Evolutionary conservation across 169 alveolate genomes (phyloP).

Genomic region (Plasmodium adleri): DNA sequence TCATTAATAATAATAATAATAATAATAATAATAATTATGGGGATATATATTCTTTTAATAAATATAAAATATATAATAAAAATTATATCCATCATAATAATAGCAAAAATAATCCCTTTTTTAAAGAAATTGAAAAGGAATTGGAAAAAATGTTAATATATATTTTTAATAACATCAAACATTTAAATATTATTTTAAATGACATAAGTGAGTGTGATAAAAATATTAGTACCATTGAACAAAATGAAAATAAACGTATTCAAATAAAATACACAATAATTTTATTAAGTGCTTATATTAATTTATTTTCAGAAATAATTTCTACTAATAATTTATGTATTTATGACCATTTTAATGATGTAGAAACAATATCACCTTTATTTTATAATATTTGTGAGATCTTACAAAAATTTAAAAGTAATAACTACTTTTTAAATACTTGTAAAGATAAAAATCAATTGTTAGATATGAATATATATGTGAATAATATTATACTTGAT

Average conservation of each 20-base stretch:
- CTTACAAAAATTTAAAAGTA: slow-evolving; percentile 13
- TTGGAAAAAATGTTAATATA: slow-evolving; percentile 17
- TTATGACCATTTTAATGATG: not conserved
- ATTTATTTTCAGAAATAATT: slow-evolving; percentile 37
- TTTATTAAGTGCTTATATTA: slow-evolving; percentile 34
- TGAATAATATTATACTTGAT: slow-evolving; percentile 50
- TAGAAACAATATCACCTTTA: not conserved
- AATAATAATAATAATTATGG: not conserved
- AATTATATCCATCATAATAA: not conserved
- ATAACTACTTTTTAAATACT: slow-evolving; percentile 4
- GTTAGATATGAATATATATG: slow-evolving; percentile 20
- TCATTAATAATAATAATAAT: not conserved
- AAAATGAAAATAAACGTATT: slow-evolving; percentile 23
- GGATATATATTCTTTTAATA: not conserved
- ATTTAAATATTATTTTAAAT: slow-evolving; percentile 16
- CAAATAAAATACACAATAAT: slow-evolving; percentile 16
- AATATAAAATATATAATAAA: too few species aligned
- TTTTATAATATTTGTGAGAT: slow-evolving; percentile 14
- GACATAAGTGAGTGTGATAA: not conserved
- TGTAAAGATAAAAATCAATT: slow-evolving; percentile 5
- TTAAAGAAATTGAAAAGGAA: not conserved
- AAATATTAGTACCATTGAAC: not conserved
- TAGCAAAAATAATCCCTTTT: not conserved
- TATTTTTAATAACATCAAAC: slow-evolving; percentile 29
- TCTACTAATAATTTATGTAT: slow-evolving; percentile 1